phyloP scores from a whole-genome alignment of 2,329 filamentous ascomycete species.

The Sporothrix schenckii region DNA sequence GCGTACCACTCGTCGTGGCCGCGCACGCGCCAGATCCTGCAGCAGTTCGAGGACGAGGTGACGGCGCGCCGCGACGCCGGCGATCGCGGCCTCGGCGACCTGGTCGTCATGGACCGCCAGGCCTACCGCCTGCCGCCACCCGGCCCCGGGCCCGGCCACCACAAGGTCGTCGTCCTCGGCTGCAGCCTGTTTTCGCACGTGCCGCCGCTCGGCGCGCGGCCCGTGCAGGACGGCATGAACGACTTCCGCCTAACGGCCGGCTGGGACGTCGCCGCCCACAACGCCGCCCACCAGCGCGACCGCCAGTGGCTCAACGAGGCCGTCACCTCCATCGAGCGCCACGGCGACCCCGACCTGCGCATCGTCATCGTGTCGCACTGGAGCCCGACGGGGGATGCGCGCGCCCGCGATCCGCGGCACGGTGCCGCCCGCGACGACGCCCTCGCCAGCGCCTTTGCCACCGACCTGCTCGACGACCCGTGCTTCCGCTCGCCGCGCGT shows the following conservation, averaged over 20 bases:
- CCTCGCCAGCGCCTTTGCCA: conserved; percentile 45
- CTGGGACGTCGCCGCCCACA: conserved; percentile 44
- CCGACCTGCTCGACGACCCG: conserved; percentile 44
- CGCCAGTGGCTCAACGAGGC: conserved; percentile 51
- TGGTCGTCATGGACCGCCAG: conserved; percentile 47
- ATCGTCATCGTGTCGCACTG: conserved; percentile 51
- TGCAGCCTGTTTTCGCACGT: conserved; percentile 55
- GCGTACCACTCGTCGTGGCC: conserved; percentile 51
- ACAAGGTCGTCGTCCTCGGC: conserved; percentile 41
- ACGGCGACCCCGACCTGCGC: conserved; percentile 31
- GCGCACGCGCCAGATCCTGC: conserved; percentile 40
- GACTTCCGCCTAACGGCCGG: conserved; percentile 53
- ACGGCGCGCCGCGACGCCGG: background rate
- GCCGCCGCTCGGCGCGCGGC: conserved; percentile 43
- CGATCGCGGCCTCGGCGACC: conserved; percentile 42
- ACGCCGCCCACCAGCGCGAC: conserved; percentile 46
- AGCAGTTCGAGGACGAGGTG: conserved; percentile 42
- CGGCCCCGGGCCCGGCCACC: conserved; percentile 35
- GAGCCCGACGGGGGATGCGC: conserved; percentile 45
- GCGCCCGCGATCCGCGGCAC: conserved; percentile 45
- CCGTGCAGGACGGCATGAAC: conserved; percentile 50
- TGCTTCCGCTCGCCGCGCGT: conserved; percentile 46
- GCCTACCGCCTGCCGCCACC: conserved; percentile 39
- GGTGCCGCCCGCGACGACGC: conserved; percentile 35
- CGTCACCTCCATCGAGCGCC: conserved; percentile 40